phyloP scores from a whole-genome alignment of 805 yeast species.

The Candida palmyrensis region DNA sequence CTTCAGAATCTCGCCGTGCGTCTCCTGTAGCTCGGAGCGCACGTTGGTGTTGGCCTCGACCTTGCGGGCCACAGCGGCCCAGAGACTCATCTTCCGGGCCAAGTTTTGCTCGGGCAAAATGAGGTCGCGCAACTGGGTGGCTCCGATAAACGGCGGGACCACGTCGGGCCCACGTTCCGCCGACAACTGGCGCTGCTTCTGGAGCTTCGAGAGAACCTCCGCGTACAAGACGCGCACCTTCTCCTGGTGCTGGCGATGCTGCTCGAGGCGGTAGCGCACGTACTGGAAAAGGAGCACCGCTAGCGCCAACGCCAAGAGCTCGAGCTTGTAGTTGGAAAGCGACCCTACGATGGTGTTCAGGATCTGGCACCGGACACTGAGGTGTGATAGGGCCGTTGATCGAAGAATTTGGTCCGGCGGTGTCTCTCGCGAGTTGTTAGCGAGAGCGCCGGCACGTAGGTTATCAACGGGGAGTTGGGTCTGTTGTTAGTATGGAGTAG shows the following conservation, averaged over 20 bases:
- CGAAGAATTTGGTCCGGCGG: constrained; percentile 55
- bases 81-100: constrained; percentile 39
- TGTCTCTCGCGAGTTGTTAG: constrained; percentile 39
- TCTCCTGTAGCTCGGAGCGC: constrained; percentile 56
- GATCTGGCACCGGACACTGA: constrained; percentile 52
- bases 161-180: constrained; percentile 25
- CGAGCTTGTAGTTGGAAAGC: constrained; percentile 18
- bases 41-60: constrained; percentile 68
- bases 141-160: constrained; percentile 49
- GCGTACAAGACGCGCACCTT: constrained; percentile 42
- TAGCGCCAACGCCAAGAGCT: constrained; percentile 10
- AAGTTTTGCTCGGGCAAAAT: constrained; percentile 41
- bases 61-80: constrained; percentile 52
- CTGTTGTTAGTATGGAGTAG: constrained; percentile 24
- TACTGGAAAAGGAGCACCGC: constrained; percentile 16
- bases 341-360: constrained; percentile 45
- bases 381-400: constrained; percentile 64
- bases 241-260: constrained; percentile 31
- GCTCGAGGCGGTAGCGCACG: constrained; percentile 29
- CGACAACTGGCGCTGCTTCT: constrained; percentile 33
- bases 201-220: constrained; percentile 47
- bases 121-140: constrained; percentile 69
- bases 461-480: constrained; percentile 14
- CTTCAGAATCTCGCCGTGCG: constrained; percentile 81
- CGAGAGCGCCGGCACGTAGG: constrained; percentile 16